A percentile compares a stretch with the other conserved stretches of the same genome.
Conservation (phyloP, 495 filamentous ascomycete genomes). For the Pyrenula massariospora region DNA sequence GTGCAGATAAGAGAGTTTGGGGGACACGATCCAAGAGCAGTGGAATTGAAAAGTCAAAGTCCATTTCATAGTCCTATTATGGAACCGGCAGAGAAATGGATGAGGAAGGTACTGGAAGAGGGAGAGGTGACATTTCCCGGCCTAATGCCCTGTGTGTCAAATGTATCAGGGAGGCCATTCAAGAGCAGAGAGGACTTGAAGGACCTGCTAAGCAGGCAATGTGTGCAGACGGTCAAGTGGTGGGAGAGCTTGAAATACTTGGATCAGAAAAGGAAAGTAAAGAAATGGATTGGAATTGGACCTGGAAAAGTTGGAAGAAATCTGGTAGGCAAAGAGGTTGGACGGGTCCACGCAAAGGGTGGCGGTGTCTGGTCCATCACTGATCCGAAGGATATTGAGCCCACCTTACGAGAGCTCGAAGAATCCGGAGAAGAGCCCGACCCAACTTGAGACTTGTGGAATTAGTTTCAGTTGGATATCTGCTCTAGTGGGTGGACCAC, state of each 20-base stretch:
- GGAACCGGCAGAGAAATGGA: conserved; percentile 65
- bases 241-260: conserved; percentile 86
- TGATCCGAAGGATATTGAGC: conserved; percentile 70
- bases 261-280: conserved; percentile 73
- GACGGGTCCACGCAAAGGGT: conserved; percentile 67
- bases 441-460: no score
- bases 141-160: conserved; percentile 66
- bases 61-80: conserved; percentile 93
- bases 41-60: conserved; percentile 75
- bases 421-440: conserved; percentile 48
- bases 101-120: conserved; percentile 50
- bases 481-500: no score
- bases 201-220: conserved; percentile 62
- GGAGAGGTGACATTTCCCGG: conserved; percentile 62
- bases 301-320: conserved; percentile 92
- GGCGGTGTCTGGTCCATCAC: conserved; percentile 92
- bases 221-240: conserved; percentile 85
- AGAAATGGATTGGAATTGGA: conserved; percentile 85
- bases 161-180: conserved; percentile 75
- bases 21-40: conserved; percentile 84
- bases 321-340: conserved; percentile 90
- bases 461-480: no score
- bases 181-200: conserved; percentile 58
- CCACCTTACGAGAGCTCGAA: conserved; percentile 58
- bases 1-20: conserved; percentile 84